Evolutionary conservation across 2,329 filamentous ascomycete genomes (phyloP).

Genomic region (Mariannaea sp.): DNA sequence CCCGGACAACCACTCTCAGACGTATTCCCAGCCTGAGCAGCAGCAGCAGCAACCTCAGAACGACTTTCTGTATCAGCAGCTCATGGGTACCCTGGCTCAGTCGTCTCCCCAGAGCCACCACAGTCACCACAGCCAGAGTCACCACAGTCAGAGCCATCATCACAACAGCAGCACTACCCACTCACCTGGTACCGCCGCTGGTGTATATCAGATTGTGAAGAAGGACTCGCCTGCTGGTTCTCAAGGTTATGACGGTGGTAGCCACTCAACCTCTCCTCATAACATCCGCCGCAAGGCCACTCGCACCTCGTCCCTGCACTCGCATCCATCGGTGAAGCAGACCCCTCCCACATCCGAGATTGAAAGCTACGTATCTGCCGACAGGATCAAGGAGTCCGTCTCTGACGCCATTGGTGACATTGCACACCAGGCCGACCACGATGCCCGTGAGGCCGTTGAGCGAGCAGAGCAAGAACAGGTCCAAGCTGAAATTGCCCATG

Average conservation of each 20-base stretch:
- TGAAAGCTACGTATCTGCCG: slow-evolving; percentile 40
- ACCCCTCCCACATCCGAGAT: slow-evolving; percentile 41
- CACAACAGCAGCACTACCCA: too few relatives aligned
- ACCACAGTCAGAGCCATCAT: slow-evolving; percentile 28
- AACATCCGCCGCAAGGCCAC: slow-evolving; percentile 47
- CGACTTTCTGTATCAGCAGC: slow-evolving; percentile 46
- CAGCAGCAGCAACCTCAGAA: slow-evolving; percentile 46
- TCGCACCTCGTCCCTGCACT: slow-evolving; percentile 42
- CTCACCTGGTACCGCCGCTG: too few relatives aligned
- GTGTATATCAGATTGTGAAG: slow-evolving; percentile 56
- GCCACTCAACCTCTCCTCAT: slow-evolving; percentile 52
- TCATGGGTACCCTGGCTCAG: slow-evolving; percentile 45
- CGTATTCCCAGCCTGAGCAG: slow-evolving; percentile 44
- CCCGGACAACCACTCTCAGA: slow-evolving; percentile 32
- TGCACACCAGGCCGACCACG: slow-evolving; percentile 56
- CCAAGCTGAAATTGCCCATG: slow-evolving; percentile 51
- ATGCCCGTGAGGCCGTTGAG: slow-evolving; percentile 69
- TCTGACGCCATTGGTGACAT: slow-evolving; percentile 71
- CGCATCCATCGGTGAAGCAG: slow-evolving; percentile 36
- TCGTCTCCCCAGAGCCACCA: slow-evolving; percentile 48
- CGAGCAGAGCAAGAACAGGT: slow-evolving; percentile 56
- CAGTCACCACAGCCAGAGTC: slow-evolving; percentile 45
- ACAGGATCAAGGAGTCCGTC: slow-evolving; percentile 73
- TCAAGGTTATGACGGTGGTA: slow-evolving; percentile 46
- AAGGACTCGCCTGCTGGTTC: slow-evolving; percentile 52